Base-by-base conservation (phyloP, 345 rosid genomes). In the Brassica nigra region DNA sequence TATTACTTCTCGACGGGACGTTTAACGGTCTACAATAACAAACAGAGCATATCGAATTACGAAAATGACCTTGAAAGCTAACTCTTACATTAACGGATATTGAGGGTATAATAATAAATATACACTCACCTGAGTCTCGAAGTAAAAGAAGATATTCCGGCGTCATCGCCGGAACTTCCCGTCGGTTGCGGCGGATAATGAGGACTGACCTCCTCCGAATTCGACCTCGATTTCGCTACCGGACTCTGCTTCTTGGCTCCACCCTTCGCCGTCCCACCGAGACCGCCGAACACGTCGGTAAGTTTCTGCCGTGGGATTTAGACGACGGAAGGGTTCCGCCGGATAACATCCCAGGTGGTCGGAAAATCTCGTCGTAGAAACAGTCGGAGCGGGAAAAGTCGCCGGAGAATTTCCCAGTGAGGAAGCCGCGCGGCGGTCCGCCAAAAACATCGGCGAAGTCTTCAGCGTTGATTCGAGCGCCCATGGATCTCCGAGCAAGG, bases 381-480 rank as follows among this genome's bases (percentile, higher is more conserved):
- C 88, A 82, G 4, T 78, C 5, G 16, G 88, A 79, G 15, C 84
- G 76, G 8, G 80, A 66, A 65, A 86, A 88, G 55, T 92, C 92
- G 49, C 86, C 90, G 28, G 94, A 87, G 74, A 86, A 85, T 82
- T 86, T 89, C 10, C 97, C 78, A 11, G 86, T 80, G 28, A 90
- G 88, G 55, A 90, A 77, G 49, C 86, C 88, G 78, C 90, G 78
- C 0, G 99, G 99, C 0, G 99, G 98, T 3, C 99, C 99, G 0
- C 99, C 99, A 70, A 89, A 92, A 0, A 92, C 98, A 78, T 94
- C 98, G 33, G 92, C 62, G 85, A 94, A 94, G 52, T 94, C 97
- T 5, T 88, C 86, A 2, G 90, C 79, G 55, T 85, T 78, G 73
- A 83, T 49, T 70, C 82, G 62, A 75, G 76, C 79, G 20, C 83